phyloP scores from a whole-genome alignment of 2,329 filamentous ascomycete genomes.

The Talaromyces islandicus region DNA sequence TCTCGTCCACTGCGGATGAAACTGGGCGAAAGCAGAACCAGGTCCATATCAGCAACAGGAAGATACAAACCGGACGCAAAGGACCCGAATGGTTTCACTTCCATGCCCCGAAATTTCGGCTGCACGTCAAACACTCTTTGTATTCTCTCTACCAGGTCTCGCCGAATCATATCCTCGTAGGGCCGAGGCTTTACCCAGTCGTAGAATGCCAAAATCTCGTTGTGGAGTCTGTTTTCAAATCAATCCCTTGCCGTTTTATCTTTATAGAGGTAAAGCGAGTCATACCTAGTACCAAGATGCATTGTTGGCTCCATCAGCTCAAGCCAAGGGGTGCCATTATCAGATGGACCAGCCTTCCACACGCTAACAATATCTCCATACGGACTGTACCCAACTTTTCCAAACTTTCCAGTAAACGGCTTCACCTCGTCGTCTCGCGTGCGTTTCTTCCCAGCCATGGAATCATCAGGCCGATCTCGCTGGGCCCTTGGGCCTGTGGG shows the following conservation, averaged over 20 bases:
- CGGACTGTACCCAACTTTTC: conserved; percentile 21
- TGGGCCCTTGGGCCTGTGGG: conserved; percentile 29
- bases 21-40: conserved; percentile 66
- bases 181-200: conserved; percentile 70
- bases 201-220: conserved; percentile 86
- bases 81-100: conserved; percentile 79
- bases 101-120: conserved; percentile 51
- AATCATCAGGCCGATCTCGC: conserved; percentile 33
- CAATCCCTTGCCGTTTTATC: neutral
- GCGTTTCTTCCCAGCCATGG: conserved; percentile 65
- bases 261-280: neutral
- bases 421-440: conserved; percentile 65
- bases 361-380: conserved; percentile 46
- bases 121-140: conserved; percentile 49
- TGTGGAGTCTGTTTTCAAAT: conserved; percentile 62
- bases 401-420: conserved; percentile 46
- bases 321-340: conserved; percentile 58
- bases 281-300: conserved; percentile 29
- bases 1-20: conserved; percentile 51
- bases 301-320: conserved; percentile 21
- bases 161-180: conserved; percentile 72
- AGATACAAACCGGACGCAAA: conserved; percentile 79
- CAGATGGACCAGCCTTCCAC: conserved; percentile 45
- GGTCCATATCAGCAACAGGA: conserved; percentile 84
- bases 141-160: conserved; percentile 66